Conservation (phyloP, 2,329 filamentous ascomycete species). For the Diaporthe longicolla region DNA sequence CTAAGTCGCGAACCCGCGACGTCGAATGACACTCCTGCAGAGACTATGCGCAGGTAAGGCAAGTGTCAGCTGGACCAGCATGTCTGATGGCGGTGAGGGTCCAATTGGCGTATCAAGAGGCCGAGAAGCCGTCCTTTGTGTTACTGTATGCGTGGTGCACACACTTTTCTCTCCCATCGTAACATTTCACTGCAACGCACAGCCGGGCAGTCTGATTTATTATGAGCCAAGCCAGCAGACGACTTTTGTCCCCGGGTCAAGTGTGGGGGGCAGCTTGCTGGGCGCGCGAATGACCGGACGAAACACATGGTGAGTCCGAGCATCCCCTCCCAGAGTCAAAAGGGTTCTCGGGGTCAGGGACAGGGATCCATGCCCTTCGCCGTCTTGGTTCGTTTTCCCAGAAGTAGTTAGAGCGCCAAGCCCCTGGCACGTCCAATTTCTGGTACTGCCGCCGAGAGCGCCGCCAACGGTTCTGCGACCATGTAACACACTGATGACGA, state of each 20-base stretch:
- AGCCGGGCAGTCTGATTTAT: constrained; percentile 15
- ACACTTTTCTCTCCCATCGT: constrained; percentile 6
- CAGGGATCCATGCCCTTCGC: constrained; percentile 26
- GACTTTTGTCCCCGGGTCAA: constrained; percentile 6
- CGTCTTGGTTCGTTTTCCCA: constrained; percentile 29
- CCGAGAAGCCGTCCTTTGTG: constrained; percentile 17
- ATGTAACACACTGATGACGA: constrained; percentile 30
- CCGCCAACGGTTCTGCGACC: constrained; percentile 27
- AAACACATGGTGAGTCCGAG: constrained; percentile 27
- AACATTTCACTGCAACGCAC: constrained; percentile 21
- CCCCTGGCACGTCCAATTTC: constrained; percentile 24
- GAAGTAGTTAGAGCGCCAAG: constrained; percentile 15
- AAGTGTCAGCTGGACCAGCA: constrained; percentile 11
- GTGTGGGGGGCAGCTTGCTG: constrained; percentile 27
- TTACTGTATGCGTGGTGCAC: constrained; percentile 10
- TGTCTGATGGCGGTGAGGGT: constrained; percentile 29
- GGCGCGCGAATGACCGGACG: constrained; percentile 26
- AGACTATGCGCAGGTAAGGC: constrained; percentile 1
- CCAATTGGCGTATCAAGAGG: constrained; percentile 29
- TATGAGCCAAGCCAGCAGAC: constrained; percentile 21
- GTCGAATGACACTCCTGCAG: constrained; percentile 17
- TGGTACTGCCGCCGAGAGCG: constrained; percentile 41
- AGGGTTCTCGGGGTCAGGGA: constrained; percentile 26
- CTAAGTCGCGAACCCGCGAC: not conserved
- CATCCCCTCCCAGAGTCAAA: constrained; percentile 25